phyloP scores from a whole-genome alignment of 345 rosid species.

The Syzygium aromaticum region DNA sequence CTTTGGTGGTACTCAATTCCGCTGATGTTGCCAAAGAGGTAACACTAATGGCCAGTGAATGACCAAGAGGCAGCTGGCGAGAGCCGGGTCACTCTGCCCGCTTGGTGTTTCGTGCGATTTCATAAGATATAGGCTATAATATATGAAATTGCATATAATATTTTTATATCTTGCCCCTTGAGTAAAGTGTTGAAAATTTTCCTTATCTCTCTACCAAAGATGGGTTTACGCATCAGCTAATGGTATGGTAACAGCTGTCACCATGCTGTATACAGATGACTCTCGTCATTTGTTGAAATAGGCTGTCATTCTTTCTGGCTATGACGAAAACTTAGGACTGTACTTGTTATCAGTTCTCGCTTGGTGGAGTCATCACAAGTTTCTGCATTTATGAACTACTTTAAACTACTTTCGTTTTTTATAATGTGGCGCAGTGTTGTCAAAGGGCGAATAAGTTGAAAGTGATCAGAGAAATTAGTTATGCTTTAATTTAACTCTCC shows the following conservation, averaged over 20 bases:
- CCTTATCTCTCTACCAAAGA: background rate
- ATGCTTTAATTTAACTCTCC: background rate
- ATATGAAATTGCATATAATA: too few relatives aligned
- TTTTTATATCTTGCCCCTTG: background rate
- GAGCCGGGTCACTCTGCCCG: background rate
- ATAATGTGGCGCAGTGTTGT: background rate
- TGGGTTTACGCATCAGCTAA: background rate
- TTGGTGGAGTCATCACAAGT: background rate
- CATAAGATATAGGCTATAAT: background rate
- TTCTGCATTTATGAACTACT: background rate
- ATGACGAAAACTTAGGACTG: background rate
- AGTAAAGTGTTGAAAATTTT: background rate
- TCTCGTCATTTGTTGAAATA: background rate
- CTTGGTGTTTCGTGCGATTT: background rate
- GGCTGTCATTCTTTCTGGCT: background rate
- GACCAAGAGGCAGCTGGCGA: background rate
- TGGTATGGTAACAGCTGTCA: background rate
- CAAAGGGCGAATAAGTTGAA: background rate
- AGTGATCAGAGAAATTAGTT: background rate
- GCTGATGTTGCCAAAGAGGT: constrained; percentile 79
- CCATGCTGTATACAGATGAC: background rate
- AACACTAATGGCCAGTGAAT: background rate
- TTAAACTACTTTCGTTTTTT: background rate
- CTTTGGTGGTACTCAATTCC: constrained; percentile 60
- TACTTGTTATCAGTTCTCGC: background rate